Conservation (phyloP, 176 grass and related monocot genomes). For the Miscanthus lutarioriparius region DNA sequence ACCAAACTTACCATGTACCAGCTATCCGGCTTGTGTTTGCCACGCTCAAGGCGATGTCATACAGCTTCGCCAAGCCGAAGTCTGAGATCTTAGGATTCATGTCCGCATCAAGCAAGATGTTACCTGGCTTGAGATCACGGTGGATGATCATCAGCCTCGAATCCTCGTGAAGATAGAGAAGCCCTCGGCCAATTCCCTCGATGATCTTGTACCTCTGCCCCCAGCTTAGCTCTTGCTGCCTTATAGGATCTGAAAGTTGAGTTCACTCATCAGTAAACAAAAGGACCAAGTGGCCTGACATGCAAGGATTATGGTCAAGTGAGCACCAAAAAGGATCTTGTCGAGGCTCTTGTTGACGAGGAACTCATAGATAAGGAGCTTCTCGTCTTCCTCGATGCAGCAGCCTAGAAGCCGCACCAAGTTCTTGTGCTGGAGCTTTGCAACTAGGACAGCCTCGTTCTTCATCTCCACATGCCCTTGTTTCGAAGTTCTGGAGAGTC, state of each 20-base stretch:
- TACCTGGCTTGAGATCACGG: slow-evolving; percentile 55
- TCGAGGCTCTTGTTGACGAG: slow-evolving; percentile 48
- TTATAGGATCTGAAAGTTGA: slow-evolving; percentile 29
- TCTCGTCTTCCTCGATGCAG: slow-evolving; percentile 50
- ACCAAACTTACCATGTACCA: too few species aligned
- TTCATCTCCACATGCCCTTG: slow-evolving; percentile 44
- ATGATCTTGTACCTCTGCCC: slow-evolving; percentile 47
- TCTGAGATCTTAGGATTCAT: slow-evolving; percentile 77
- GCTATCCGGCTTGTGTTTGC: too few species aligned
- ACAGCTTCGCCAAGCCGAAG: slow-evolving; percentile 62
- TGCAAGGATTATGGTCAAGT: not conserved
- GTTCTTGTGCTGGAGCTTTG: slow-evolving; percentile 69
- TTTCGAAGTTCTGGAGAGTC: slow-evolving; percentile 33
- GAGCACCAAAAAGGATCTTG: slow-evolving; percentile 46
- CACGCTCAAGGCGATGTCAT: too few species aligned
- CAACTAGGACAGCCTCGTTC: slow-evolving; percentile 51
- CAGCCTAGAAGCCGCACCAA: slow-evolving; percentile 49
- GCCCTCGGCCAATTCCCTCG: slow-evolving; percentile 48
- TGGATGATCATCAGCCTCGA: slow-evolving; percentile 56
- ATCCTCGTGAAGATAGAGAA: slow-evolving; percentile 71
- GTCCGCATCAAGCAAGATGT: slow-evolving; percentile 47
- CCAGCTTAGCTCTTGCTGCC: slow-evolving; percentile 30
- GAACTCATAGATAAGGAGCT: slow-evolving; percentile 58
- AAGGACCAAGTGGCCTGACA: not conserved
- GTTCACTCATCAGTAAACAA: not conserved